phyloP scores from a whole-genome alignment of 2,329 filamentous ascomycete genomes.

The Fusarium sp. region DNA sequence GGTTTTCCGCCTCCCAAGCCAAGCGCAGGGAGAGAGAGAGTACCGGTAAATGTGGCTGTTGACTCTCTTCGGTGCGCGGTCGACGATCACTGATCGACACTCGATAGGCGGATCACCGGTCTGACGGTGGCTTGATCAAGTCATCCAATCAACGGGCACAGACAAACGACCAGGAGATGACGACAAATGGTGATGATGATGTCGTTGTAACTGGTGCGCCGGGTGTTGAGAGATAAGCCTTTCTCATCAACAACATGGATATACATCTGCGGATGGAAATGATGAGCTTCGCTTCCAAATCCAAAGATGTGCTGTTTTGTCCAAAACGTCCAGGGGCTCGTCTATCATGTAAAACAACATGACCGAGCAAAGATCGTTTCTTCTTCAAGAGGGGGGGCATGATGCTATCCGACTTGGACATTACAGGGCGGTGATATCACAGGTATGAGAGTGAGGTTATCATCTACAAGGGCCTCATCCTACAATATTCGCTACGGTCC shows the following conservation, averaged over 20 bases:
- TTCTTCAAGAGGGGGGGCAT: not conserved
- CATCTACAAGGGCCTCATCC: not conserved
- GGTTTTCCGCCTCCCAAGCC: conserved; percentile 17
- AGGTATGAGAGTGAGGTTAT: not conserved
- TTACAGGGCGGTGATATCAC: not conserved
- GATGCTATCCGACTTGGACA: not conserved
- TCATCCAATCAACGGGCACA: conserved; percentile 18
- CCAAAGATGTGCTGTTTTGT: conserved; percentile 1
- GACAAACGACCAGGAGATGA: conserved; percentile 21
- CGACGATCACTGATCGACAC: conserved; percentile 31
- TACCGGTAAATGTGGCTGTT: conserved; percentile 8
- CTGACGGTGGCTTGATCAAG: conserved; percentile 22
- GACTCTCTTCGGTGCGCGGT: conserved; percentile 23
- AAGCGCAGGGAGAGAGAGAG: conserved; percentile 2
- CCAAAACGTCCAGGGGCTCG: not conserved
- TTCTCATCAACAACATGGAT: conserved; percentile 5
- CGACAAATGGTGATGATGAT: conserved; percentile 30
- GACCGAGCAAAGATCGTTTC: conserved; percentile 10
- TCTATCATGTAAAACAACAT: not conserved
- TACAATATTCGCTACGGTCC: not conserved
- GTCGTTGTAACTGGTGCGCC: conserved; percentile 3
- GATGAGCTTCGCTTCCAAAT: conserved; percentile 9
- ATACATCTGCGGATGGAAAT: conserved; percentile 8
- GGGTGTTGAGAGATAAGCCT: conserved; percentile 12
- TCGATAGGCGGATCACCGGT: conserved; percentile 24